Evolutionary conservation across 73 alveolate species (phyloP).

Genomic region (Paramecium bursaria): DNA sequence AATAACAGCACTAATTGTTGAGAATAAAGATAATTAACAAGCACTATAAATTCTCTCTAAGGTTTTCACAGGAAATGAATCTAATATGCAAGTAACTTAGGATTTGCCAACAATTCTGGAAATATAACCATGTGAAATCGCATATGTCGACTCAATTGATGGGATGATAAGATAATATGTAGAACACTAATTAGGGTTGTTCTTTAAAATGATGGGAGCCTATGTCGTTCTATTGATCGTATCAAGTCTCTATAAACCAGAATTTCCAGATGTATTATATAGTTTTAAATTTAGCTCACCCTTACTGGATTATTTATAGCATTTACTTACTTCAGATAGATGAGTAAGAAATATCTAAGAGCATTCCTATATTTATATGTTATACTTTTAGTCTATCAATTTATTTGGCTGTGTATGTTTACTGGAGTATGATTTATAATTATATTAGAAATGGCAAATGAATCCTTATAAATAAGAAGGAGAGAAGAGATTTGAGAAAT

Average conservation of each 20-base stretch:
- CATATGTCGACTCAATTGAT: constrained; percentile 12
- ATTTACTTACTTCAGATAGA: not conserved
- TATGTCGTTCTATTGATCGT: constrained; percentile 8
- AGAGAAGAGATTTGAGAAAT: constrained; percentile 11
- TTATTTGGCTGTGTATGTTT: constrained; percentile 21
- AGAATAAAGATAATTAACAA: not conserved
- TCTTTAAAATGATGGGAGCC: constrained; percentile 25
- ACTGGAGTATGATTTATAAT: constrained; percentile 27
- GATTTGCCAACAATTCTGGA: constrained; percentile 39
- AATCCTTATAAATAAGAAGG: too few relatives aligned
- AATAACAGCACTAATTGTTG: not conserved
- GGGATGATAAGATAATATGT: not conserved
- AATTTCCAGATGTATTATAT: constrained; percentile 15
- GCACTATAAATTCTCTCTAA: constrained; percentile 4
- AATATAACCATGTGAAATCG: constrained; percentile 16
- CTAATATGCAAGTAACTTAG: not conserved
- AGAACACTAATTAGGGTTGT: constrained; percentile 2
- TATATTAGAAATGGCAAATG: not conserved
- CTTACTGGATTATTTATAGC: not conserved
- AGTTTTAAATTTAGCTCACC: constrained; percentile 14
- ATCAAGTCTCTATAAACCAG: not conserved
- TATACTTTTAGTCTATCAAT: constrained; percentile 14
- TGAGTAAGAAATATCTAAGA: constrained; percentile 28
- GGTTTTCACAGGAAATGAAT: constrained; percentile 10
- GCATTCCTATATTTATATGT: constrained; percentile 26